A percentile compares a stretch with the other conserved stretches of the same genome.
phyloP scores from a whole-genome alignment of 2,329 filamentous ascomycete genomes.

The Epichloe uncinata region DNA sequence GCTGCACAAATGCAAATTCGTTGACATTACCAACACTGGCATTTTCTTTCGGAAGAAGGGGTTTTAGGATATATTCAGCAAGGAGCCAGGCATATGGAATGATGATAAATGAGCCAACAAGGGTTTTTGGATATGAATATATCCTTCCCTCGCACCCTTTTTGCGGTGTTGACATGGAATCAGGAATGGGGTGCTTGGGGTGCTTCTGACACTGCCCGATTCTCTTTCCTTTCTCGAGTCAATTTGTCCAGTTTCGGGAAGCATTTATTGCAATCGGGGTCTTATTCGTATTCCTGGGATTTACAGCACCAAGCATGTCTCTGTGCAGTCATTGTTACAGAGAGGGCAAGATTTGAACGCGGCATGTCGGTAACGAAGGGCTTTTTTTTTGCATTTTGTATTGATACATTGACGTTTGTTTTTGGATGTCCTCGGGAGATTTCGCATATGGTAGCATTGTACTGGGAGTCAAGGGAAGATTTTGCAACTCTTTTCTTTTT shows the following conservation, averaged over 20 bases:
- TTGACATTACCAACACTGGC: neutral
- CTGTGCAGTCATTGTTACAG: neutral
- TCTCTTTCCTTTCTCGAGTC: neutral
- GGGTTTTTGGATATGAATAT: neutral
- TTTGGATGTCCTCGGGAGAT: neutral
- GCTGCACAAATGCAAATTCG: neutral
- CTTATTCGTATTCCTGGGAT: constrained; percentile 1
- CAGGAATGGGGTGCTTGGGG: too few relatives aligned
- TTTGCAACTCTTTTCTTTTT: too few relatives aligned
- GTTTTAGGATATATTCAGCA: neutral
- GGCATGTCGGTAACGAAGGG: neutral
- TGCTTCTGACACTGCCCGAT: too few relatives aligned
- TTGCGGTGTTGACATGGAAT: too few relatives aligned
- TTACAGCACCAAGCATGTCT: constrained; percentile 6
- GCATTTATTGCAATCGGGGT: constrained; percentile 4
- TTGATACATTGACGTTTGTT: neutral
- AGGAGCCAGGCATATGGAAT: neutral
- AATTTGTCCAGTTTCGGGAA: neutral
- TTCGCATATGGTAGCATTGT: neutral
- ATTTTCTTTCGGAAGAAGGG: neutral
- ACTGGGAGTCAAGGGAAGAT: neutral
- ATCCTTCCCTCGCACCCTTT: too few relatives aligned
- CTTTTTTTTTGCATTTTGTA: neutral
- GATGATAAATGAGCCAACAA: neutral
- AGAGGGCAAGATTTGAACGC: neutral